These are phyloP conservation scores for Nicotiana undulata DNA, from an alignment of 257 asterid genomes.

Conservation along the genomic window DNA sequence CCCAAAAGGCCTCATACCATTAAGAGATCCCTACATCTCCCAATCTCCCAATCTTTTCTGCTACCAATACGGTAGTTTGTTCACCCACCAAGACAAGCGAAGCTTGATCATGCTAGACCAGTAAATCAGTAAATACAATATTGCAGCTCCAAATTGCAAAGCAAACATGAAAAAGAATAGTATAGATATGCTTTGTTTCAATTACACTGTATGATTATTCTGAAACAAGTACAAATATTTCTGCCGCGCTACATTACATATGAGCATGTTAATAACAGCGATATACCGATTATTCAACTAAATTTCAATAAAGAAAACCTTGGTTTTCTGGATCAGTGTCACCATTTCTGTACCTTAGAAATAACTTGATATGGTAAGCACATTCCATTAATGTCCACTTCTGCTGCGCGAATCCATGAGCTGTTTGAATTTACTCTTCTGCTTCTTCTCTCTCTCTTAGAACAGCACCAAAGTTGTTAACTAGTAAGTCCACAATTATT, in stretches of 20 bases:
- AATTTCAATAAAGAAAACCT: neutral
- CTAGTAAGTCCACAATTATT: constrained; percentile 59
- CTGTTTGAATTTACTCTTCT: constrained; percentile 37
- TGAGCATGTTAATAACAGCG: neutral
- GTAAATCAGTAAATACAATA: no score
- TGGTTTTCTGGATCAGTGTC: neutral
- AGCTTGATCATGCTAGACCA: no score
- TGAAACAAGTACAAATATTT: neutral
- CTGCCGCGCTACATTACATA: neutral
- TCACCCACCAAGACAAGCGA: no score
- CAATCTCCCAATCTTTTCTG: no score
- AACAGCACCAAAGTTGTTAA: constrained; percentile 72
- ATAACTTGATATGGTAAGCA: neutral
- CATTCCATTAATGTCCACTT: neutral
- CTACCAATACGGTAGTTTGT: no score
- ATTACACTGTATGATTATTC: neutral
- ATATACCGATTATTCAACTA: neutral
- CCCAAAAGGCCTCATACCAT: no score
- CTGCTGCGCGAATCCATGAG: neutral
- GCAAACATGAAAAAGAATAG: no score
- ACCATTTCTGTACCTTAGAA: neutral
- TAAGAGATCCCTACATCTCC: no score
- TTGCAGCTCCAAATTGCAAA: no score
- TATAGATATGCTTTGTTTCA: no score
- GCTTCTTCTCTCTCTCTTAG: constrained; percentile 57